These are phyloP conservation scores for Parmales sp. DNA, from an alignment of 108 stramenopile genomes.

Conservation along the genomic window DNA sequence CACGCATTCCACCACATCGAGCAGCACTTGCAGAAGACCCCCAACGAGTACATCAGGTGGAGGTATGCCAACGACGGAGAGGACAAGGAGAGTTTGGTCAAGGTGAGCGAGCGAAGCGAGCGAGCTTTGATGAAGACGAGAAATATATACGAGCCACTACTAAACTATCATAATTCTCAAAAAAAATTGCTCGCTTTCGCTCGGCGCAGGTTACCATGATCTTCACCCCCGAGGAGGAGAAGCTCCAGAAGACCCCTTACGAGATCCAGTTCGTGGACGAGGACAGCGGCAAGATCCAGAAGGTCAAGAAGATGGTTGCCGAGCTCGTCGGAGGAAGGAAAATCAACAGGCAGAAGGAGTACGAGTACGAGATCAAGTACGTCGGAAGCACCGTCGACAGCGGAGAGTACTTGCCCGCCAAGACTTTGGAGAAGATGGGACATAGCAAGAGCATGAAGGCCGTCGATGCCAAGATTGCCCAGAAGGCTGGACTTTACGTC, in stretches of 20 bases:
- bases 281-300: constrained; percentile 82
- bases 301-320: constrained; percentile 91
- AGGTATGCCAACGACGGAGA: constrained; percentile 96
- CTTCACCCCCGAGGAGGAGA: constrained; percentile 83
- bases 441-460: constrained; percentile 98
- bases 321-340: constrained; percentile 92
- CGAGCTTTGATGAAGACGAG: no score
- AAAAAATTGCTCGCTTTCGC: no score
- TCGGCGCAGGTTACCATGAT: constrained; percentile 83
- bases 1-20: constrained; percentile 99
- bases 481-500: constrained; percentile 82
- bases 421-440: constrained; percentile 95
- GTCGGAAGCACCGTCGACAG: constrained; percentile 72
- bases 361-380: constrained; percentile 92
- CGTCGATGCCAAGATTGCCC: constrained; percentile 94
- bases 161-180: no score
- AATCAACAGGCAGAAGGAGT: constrained; percentile 87
- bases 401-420: constrained; percentile 75
- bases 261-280: constrained; percentile 89
- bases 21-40: constrained; percentile 87
- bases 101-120: no score
- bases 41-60: constrained; percentile 99
- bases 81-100: constrained; percentile 95
- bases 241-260: constrained; percentile 84
- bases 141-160: no score